A percentile compares a stretch with the other conserved stretches of the same genome.
These are phyloP conservation scores for Puccinellia tenuiflora DNA, from an alignment of 176 grass and related monocot species.

Conservation along the genomic window DNA sequence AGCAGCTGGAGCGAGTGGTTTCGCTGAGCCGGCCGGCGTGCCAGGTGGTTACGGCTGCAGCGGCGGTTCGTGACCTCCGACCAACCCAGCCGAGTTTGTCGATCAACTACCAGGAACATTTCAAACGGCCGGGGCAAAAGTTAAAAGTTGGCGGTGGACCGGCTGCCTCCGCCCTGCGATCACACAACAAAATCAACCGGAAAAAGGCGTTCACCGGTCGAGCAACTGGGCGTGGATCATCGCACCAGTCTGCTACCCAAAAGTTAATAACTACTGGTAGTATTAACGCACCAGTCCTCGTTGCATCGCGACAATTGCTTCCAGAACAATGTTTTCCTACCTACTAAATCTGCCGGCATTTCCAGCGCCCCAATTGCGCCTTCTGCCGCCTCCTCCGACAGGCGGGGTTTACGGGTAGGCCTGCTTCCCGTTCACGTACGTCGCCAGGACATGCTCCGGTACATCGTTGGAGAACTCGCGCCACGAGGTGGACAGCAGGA, in stretches of 20 bases:
- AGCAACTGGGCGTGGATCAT: background rate
- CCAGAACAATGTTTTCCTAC: background rate
- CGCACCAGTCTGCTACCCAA: background rate
- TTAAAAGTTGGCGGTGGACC: too few relatives aligned
- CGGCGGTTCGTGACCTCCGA: too few relatives aligned
- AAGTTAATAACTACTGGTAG: too few relatives aligned
- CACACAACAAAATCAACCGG: background rate
- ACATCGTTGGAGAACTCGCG: constrained; percentile 32
- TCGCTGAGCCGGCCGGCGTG: background rate
- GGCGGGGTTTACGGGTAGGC: constrained; percentile 42
- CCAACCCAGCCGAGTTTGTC: background rate
- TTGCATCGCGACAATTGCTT: too few relatives aligned
- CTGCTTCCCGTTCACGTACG: constrained; percentile 65
- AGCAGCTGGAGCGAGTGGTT: background rate
- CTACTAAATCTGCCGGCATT: background rate
- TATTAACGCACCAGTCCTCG: background rate
- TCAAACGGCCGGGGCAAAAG: too few relatives aligned
- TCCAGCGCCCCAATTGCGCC: background rate
- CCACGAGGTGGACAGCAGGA: constrained; percentile 69
- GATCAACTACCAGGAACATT: background rate
- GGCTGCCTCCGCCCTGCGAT: too few relatives aligned
- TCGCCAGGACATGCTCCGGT: constrained; percentile 46
- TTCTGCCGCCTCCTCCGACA: background rate
- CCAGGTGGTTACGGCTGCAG: background rate
- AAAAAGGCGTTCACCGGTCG: background rate